These are phyloP conservation scores for Vinca minor DNA, from an alignment of 257 asterid species.

Conservation along the genomic window DNA sequence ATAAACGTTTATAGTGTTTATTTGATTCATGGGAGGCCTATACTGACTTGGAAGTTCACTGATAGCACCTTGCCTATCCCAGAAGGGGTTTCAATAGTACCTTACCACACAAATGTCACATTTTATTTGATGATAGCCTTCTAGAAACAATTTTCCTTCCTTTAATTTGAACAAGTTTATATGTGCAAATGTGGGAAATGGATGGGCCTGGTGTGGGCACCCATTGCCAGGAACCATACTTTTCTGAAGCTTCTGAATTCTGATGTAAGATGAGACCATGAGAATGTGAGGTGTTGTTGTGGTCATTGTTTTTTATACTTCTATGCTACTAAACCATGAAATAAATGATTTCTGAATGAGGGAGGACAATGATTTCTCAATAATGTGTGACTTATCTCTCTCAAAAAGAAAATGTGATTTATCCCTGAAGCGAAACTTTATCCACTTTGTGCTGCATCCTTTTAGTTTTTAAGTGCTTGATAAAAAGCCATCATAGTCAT, in stretches of 20 bases:
- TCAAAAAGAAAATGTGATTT: no score
- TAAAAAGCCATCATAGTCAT: neutral
- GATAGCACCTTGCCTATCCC: slow-evolving; percentile 29
- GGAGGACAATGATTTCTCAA: neutral
- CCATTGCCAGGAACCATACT: neutral
- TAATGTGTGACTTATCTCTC: no score
- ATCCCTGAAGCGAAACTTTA: neutral
- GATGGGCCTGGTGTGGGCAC: neutral
- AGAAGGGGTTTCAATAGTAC: slow-evolving; percentile 36
- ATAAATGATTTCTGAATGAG: neutral
- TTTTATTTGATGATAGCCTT: neutral
- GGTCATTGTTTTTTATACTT: no score
- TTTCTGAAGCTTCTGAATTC: slow-evolving; percentile 4
- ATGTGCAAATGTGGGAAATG: neutral
- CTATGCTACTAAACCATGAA: no score
- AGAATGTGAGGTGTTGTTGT: no score
- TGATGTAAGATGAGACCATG: neutral
- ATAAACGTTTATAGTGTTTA: slow-evolving; percentile 24
- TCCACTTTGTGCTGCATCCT: neutral
- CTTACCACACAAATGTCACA: slow-evolving; percentile 21
- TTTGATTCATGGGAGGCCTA: slow-evolving; percentile 54
- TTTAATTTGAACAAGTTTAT: neutral
- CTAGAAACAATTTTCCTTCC: neutral
- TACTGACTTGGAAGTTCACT: slow-evolving; percentile 34
- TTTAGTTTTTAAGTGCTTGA: neutral